Base-by-base conservation (phyloP, 768 basidiomycete species). In the Chalciporus chontae region DNA sequence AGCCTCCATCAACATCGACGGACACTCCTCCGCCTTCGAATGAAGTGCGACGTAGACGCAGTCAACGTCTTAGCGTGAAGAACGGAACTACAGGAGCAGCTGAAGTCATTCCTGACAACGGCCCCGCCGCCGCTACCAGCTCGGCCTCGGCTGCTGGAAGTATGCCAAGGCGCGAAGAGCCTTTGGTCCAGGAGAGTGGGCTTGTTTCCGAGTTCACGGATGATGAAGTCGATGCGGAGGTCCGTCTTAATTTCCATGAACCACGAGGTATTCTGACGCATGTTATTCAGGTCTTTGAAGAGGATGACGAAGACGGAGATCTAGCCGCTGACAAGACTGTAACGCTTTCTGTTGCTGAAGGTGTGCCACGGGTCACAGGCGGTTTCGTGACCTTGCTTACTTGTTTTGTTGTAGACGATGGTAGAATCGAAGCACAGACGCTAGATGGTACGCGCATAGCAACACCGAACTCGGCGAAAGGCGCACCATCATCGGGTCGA, bases 391-490 rank as follows among this genome's bases (percentile, higher is more conserved):
- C 15, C 36, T 5, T 57, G 26, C 51, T 59, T 5, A 60, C 43
- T 40, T 26, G n/a, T 46, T 32, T 2, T 26, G 15, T 40, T 19
- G 9, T 50, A 88, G 94, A 95, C 68, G 94, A 93, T 8, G 85
- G 87, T n/a, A 90, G 87, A 65, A 79, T 98, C 8, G 92, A 94
- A 63, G 96, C 94, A 2, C 91, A 96, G 65, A 97, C 96, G 0
- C 94, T 96, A 3, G 93, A 97, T 56, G 96, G 96, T 1, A 98
- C 94, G 0, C 82, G 93, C 14, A 84, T 99, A 26, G 83, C 90
- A 3, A 98, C 96, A 4, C 95, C 96, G 0, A 86, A 76, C 47
- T 78, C 80, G 2, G 57, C 66, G 3, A 79, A 74, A 60, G 74
- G 77, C 23, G 69, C 62, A 17, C 63, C 66, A 11, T 27, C 66